Percentiles rank a stretch among this genome's conserved stretches.
phyloP scores from a whole-genome alignment of 176 grass and related monocot genomes.

The Eleusine indica region DNA sequence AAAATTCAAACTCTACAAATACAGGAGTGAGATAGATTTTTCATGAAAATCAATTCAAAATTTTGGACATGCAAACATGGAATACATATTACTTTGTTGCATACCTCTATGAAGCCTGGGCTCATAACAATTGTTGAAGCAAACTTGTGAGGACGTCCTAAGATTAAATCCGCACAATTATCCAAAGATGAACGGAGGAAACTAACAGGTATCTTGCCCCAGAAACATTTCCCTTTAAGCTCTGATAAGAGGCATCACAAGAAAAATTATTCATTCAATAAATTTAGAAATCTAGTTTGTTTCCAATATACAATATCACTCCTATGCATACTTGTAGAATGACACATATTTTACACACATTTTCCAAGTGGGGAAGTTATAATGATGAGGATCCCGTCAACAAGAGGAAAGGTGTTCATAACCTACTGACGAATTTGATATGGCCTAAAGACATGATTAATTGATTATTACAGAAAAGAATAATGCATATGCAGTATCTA shows the following conservation, averaged over 20 bases:
- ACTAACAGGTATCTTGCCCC: slow-evolving; percentile 80
- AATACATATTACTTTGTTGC: slow-evolving; percentile 1
- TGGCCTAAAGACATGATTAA: background rate
- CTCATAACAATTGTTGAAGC: slow-evolving; percentile 63
- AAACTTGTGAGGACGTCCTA: slow-evolving; percentile 64
- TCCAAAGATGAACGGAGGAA: slow-evolving; percentile 71
- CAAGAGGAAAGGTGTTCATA: background rate
- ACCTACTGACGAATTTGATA: background rate
- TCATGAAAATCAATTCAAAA: too few relatives aligned
- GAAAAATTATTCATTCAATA: slow-evolving; percentile 36
- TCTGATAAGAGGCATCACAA: slow-evolving; percentile 51
- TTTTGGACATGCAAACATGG: background rate
- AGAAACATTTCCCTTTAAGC: slow-evolving; percentile 77
- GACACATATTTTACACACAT: background rate
- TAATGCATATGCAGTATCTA: background rate
- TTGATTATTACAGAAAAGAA: background rate
- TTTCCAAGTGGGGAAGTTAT: slow-evolving; percentile 9
- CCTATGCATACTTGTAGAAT: slow-evolving; percentile 17
- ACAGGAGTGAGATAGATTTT: too few relatives aligned
- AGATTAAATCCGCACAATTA: slow-evolving; percentile 63
- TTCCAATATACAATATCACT: slow-evolving; percentile 1
- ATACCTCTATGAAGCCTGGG: slow-evolving; percentile 72
- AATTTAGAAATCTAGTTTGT: slow-evolving; percentile 15
- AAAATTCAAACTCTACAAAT: background rate
- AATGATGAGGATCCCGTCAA: slow-evolving; percentile 15